Evolutionary conservation across 371 early-diverging fungal genomes (phyloP).

Genomic region (Conidiobolus incongruus): DNA sequence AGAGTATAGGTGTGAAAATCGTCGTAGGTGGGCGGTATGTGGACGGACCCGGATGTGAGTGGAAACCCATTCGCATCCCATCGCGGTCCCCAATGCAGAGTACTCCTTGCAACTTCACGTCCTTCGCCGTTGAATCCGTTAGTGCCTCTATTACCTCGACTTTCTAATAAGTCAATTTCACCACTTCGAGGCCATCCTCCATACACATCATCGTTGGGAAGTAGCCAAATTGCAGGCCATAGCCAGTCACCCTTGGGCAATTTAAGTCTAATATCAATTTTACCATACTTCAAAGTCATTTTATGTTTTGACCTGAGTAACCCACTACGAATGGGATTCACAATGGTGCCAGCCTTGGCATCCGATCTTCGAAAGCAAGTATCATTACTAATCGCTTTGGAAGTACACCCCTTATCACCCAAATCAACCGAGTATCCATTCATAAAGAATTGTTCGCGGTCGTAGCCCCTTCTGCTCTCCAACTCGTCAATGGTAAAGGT

Average conservation of each 20-base stretch:
- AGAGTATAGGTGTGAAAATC: constrained; percentile 20
- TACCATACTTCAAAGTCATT: constrained; percentile 24
- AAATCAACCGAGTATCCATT: constrained; percentile 14
- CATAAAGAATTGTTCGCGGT: background rate
- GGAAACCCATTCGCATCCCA: background rate
- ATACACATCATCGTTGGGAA: constrained; percentile 37
- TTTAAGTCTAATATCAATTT: constrained; percentile 33
- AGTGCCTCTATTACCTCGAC: background rate
- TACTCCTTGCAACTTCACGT: background rate
- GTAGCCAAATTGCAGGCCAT: constrained; percentile 43
- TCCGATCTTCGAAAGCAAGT: background rate
- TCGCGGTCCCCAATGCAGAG: constrained; percentile 3
- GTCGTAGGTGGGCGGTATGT: constrained; percentile 4
- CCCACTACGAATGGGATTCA: constrained; percentile 3
- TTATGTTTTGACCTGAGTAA: background rate
- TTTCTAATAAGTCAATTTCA: constrained; percentile 9
- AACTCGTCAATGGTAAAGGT: constrained; percentile 18
- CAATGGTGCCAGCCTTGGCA: constrained; percentile 8
- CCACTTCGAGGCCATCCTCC: constrained; percentile 50
- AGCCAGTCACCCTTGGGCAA: constrained; percentile 41
- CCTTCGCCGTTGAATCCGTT: constrained; percentile 7
- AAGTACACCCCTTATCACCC: background rate
- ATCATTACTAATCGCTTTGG: constrained; percentile 11
- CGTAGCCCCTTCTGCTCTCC: constrained; percentile 6
- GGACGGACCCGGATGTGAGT: background rate